A percentile compares a stretch with the other conserved stretches of the same genome.
These are phyloP conservation scores for Sugiyamaella boreocaroliniensis DNA, from an alignment of 805 yeast species.

Conservation along the genomic window DNA sequence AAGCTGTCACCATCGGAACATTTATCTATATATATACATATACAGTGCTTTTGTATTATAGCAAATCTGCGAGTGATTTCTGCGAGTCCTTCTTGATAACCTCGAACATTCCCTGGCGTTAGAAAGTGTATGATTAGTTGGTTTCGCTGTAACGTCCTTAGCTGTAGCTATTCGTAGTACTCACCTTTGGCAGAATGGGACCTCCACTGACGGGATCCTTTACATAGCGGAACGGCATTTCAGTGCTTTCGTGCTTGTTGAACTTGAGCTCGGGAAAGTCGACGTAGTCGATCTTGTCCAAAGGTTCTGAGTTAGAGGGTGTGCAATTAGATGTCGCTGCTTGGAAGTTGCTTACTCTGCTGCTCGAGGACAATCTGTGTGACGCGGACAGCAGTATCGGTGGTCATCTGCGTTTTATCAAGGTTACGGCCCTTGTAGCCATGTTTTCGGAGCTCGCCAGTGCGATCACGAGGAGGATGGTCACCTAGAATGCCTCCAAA, in stretches of 20 bases:
- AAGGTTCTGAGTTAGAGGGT: conserved; percentile 27
- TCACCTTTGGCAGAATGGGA: conserved; percentile 72
- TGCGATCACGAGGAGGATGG: conserved; percentile 81
- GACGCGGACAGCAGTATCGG: conserved; percentile 94
- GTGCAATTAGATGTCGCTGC: background rate
- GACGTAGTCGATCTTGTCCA: conserved; percentile 73
- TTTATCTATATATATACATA: background rate
- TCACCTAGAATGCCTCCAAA: conserved; percentile 96
- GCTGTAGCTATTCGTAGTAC: conserved; percentile 3
- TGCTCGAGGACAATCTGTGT: conserved; percentile 72
- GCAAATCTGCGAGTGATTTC: conserved; percentile 43
- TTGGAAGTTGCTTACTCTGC: conserved; percentile 24
- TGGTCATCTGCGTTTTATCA: conserved; percentile 90
- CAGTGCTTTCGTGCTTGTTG: conserved; percentile 83
- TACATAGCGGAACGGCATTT: conserved; percentile 95
- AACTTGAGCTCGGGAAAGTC: conserved; percentile 93
- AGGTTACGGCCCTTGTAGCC: conserved; percentile 84
- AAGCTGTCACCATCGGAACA: no score
- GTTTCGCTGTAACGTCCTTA: background rate
- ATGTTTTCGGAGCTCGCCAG: conserved; percentile 80
- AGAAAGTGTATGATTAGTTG: background rate
- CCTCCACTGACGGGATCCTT: conserved; percentile 46
- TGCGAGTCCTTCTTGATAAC: conserved; percentile 81
- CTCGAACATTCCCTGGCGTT: conserved; percentile 64
- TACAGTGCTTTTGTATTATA: conserved; percentile 10